A percentile compares a stretch with the other conserved stretches of the same genome.
phyloP scores from a whole-genome alignment of 2,329 filamentous ascomycete genomes.

The Fusarium globosum region DNA sequence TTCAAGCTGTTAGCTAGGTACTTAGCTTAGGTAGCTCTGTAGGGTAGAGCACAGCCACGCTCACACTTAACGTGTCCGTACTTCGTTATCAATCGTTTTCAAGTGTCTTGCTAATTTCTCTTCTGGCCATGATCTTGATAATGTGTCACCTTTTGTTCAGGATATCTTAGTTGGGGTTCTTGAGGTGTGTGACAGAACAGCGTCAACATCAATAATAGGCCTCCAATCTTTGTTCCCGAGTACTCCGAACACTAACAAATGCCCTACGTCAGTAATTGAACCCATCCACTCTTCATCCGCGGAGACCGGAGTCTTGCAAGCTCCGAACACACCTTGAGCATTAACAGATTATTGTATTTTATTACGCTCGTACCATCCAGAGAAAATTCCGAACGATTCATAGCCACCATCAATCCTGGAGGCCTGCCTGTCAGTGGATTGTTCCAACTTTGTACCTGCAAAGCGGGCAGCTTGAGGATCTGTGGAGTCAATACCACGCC shows the following conservation, averaged over 20 bases:
- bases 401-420: neutral
- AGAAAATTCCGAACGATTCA: slow-evolving; percentile 14
- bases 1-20: neutral
- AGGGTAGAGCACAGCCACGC: slow-evolving; percentile 23
- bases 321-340: slow-evolving; percentile 36
- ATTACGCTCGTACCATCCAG: slow-evolving; percentile 24
- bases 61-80: neutral
- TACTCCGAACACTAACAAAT: slow-evolving; percentile 40
- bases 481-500: slow-evolving; percentile 35
- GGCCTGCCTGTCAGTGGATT: slow-evolving; percentile 9
- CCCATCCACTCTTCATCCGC: slow-evolving; percentile 30
- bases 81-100: neutral
- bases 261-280: slow-evolving; percentile 27
- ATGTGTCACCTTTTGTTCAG: neutral
- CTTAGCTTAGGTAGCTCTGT: neutral
- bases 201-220: neutral
- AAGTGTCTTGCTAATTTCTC: neutral
- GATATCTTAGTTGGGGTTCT: neutral
- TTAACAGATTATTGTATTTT: slow-evolving; percentile 8
- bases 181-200: neutral
- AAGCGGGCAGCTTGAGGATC: slow-evolving; percentile 8
- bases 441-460: neutral
- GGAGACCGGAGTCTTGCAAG: slow-evolving; percentile 29
- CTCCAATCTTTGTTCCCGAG: slow-evolving; percentile 10
- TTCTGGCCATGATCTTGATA: neutral